phyloP scores from a whole-genome alignment of 2,329 filamentous ascomycete genomes.

The Blastomyces silverae region DNA sequence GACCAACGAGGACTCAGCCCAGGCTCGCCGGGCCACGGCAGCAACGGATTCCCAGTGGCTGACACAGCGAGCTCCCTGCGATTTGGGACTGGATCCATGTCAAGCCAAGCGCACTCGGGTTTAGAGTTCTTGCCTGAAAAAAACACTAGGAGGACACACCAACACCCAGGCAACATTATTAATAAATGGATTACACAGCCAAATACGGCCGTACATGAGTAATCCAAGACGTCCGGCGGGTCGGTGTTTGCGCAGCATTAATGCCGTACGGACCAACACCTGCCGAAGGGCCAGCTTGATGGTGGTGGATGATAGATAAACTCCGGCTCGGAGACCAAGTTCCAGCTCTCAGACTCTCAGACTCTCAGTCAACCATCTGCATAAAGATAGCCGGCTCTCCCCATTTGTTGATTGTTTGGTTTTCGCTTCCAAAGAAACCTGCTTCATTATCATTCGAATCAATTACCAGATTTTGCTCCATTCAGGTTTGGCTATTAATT shows the following conservation, averaged over 20 bases:
- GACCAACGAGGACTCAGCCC: neutral
- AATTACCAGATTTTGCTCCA: neutral
- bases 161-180: neutral
- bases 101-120: neutral
- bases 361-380: neutral
- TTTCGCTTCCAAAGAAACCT: neutral
- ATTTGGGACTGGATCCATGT: too few species aligned
- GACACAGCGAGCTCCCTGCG: neutral
- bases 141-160: too few species aligned
- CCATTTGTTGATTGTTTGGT: neutral
- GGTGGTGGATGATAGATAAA: too few species aligned
- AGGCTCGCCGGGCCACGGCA: too few species aligned
- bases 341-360: too few species aligned
- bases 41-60: neutral
- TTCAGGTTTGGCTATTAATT: too few species aligned
- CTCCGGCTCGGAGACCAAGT: too few species aligned
- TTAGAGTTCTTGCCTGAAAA: neutral
- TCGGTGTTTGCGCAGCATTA: neutral
- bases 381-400: neutral
- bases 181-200: neutral
- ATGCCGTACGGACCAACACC: neutral
- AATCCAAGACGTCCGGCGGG: neutral
- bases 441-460: neutral
- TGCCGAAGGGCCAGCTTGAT: too few species aligned
- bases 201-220: slow-evolving; percentile 1